Base-by-base conservation (phyloP, 1,284 basidiomycete genomes). In the Agroathelia rolfsii region DNA sequence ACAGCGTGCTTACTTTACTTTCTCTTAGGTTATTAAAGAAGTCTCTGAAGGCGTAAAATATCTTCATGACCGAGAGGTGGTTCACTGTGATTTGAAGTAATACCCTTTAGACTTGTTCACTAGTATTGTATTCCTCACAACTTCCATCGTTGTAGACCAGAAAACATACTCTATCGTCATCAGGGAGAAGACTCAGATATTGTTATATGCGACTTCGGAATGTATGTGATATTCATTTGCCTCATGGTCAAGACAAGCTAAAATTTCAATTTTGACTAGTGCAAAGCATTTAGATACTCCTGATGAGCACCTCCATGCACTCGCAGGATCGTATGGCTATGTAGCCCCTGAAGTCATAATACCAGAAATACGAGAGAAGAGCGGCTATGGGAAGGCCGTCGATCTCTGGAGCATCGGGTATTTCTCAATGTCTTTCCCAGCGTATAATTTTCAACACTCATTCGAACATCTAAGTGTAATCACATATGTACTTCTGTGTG, bases 131-230 rank as follows among this genome's bases (percentile, higher is more conserved):
- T 19, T 24, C 23, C 19, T n/a, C 13, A 19, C 27, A 18, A 14
- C 32, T 16, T 12, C 3, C n/a, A n/a, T n/a, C n/a, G 18, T 34
- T n/a, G 6, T 37, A 86, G 81, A 48, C 89, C 93, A 0, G 93
- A 97, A 56, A 96, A 97, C 51, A 94, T 95, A 39, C 66, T 95
- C 6, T 95, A 89, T 55, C 79, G 87, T 34, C 84, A 84, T 6
- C 71, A 64, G 38, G 79, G 72, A 3, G 52, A 68, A 8, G 66
- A 80, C 15, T 85, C 82, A 13, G 82, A 82, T 41, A 70, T 95
- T 33, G 89, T 95, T 34, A 89, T 95, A 34, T 90, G 81, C 13
- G 95, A 98, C 57, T 97, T 98, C 54, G 95, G 95, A 43, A 96
- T 98, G 83, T 86, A 45, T 28, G 76, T 58, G 22, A 24, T 22